Evolutionary conservation across 2,329 filamentous ascomycete genomes (phyloP).

Genomic region (Sporothrix pallida): DNA sequence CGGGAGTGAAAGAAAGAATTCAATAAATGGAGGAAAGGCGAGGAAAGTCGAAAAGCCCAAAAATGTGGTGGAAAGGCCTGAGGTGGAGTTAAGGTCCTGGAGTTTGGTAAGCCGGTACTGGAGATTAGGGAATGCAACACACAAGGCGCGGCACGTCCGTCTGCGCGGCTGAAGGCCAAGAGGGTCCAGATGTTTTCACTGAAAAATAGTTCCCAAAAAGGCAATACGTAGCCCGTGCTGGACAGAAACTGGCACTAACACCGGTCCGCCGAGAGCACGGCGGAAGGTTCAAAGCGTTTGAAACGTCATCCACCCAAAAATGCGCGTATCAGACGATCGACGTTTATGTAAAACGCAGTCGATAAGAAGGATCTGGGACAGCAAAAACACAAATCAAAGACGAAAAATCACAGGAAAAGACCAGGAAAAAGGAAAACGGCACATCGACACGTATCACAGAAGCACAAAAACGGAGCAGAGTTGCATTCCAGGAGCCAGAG

Average conservation of each 20-base stretch:
- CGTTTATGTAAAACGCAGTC: background rate
- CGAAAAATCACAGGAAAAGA: background rate
- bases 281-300: background rate
- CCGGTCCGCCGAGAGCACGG: constrained; percentile 14
- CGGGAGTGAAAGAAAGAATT: too few relatives aligned
- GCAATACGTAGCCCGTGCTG: background rate
- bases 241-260: background rate
- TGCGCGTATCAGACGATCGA: background rate
- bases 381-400: background rate
- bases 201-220: background rate
- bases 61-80: background rate
- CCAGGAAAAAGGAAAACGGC: background rate
- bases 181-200: background rate
- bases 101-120: background rate
- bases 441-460: background rate
- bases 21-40: background rate
- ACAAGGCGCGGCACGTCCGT: background rate
- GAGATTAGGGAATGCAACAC: background rate
- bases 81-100: background rate
- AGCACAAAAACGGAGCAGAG: constrained; percentile 10
- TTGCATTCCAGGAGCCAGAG: constrained; percentile 7
- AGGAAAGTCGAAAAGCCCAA: background rate
- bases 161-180: background rate
- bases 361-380: background rate
- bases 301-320: background rate